Base-by-base conservation (phyloP, 2,329 filamentous ascomycete genomes). In the Penicillium expansum region DNA sequence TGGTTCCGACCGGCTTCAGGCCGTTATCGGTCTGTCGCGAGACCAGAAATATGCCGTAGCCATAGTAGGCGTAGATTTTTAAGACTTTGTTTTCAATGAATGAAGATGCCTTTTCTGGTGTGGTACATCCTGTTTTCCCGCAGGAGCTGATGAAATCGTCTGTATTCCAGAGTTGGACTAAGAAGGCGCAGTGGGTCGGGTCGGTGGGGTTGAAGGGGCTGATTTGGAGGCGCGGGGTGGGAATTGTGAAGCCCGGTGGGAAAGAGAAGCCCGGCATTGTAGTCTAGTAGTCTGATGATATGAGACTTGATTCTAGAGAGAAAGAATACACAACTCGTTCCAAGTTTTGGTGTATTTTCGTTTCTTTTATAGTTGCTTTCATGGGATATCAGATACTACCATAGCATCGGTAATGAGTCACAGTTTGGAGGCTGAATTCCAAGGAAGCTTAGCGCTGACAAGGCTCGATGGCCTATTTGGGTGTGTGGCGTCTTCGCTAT, bases 121-220 rank as follows among this genome's bases (percentile, higher is more conserved):
- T 55, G 44, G 44, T 32, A 2, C 62, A 45, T 24, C 47, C 44
- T 3, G 63, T 64, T 9, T 41, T 41, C 18, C 64, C 58, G 32
- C 48, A 55, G 16, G 52, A 49, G 5, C 41, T 48, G 57, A 62
- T 47, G 24, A 60, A 64, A 14, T 62, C 55, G 16, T 65, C 59
- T 24, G 61, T 65, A 16, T 62, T 64, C 62, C 61, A 66, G 16
- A 65, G 35, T 14, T 58, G 29, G 27, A 47, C 57, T 14, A 65
- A 52, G 30, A 66, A 66, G 29, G 39, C 27, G 42, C 58, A 56
- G 44, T 66, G 64, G 13, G 20, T 30, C 10, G 32, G 22, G 33
- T 58, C 55, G n/a, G 22, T 38, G 1, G 59, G 62, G 35, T 61
- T 22, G 32, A 65, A 57, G 5, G 56, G 59, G 29, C 22, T 55